Percentiles rank a stretch among this genome's conserved stretches.
Conservation (phyloP, 164 flowering plant species). For the Akebia trifoliata region DNA sequence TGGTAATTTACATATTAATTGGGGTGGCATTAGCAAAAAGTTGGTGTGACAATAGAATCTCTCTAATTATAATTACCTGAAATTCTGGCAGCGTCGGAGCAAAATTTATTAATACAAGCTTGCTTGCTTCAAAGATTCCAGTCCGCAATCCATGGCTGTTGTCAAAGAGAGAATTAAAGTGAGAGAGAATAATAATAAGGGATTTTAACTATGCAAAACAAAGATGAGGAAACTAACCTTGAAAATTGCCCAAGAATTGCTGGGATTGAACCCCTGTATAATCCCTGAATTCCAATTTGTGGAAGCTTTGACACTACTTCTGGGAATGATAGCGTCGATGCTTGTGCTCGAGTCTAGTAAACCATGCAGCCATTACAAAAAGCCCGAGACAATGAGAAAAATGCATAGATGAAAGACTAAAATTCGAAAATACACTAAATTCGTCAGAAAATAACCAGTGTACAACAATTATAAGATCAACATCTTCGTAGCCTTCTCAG, state of each 20-base stretch:
- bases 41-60: too few relatives aligned
- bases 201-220: constrained; percentile 11
- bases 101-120: constrained; percentile 66
- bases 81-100: constrained; percentile 88
- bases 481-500: too few relatives aligned
- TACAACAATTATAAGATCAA: too few relatives aligned
- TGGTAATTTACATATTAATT: too few relatives aligned
- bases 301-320: constrained; percentile 80
- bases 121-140: constrained; percentile 95
- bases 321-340: constrained; percentile 86
- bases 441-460: too few relatives aligned
- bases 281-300: constrained; percentile 70
- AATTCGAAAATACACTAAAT: too few relatives aligned
- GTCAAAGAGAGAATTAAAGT: constrained; percentile 12
- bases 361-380: constrained; percentile 10
- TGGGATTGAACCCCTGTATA: constrained; percentile 90
- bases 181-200: too few relatives aligned
- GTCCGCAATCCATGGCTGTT: constrained; percentile 95
- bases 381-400: constrained; percentile 3
- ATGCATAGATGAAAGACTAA: not conserved
- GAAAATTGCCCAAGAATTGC: constrained; percentile 96
- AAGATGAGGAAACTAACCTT: constrained; percentile 41
- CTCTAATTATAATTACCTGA: constrained; percentile 59
- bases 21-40: too few relatives aligned
- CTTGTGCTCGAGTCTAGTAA: constrained; percentile 88